Percentiles rank a stretch among this genome's conserved stretches.
These are phyloP conservation scores for Arachis hypogaea DNA, from an alignment of 306 rosid genomes.

Conservation along the genomic window DNA sequence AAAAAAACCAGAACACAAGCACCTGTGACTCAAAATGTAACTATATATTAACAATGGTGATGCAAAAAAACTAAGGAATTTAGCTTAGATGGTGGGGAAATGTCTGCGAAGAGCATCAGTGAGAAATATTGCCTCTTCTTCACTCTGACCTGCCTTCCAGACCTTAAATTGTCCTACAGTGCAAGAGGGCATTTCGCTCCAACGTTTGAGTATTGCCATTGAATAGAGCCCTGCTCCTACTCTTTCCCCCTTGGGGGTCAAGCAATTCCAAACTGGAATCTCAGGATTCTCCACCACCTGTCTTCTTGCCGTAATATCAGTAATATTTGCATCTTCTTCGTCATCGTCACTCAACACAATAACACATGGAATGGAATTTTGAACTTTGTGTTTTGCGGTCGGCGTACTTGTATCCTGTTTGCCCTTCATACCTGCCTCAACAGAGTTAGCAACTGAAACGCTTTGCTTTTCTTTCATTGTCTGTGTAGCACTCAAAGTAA, in stretches of 20 bases:
- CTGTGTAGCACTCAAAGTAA: conserved; percentile 15
- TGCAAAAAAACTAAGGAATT: neutral
- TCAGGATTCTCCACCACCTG: conserved; percentile 42
- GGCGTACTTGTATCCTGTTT: conserved; percentile 2
- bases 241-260: conserved; percentile 53
- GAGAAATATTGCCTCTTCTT: conserved; percentile 56
- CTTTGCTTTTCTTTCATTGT: conserved; percentile 34
- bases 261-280: conserved; percentile 48
- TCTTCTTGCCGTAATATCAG: conserved; percentile 1
- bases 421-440: conserved; percentile 32
- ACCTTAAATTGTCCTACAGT: conserved; percentile 51
- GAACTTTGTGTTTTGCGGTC: neutral
- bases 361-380: neutral
- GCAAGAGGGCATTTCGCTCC: conserved; percentile 41
- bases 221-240: conserved; percentile 62
- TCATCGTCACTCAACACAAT: conserved; percentile 50
- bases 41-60: conserved; percentile 8
- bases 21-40: conserved; percentile 3
- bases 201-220: conserved; percentile 53
- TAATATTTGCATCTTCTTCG: conserved; percentile 23
- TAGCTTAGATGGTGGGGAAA: conserved; percentile 21
- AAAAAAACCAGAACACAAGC: neutral
- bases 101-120: conserved; percentile 48
- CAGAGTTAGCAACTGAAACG: conserved; percentile 16
- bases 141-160: conserved; percentile 69